Evolutionary conservation across 2,329 filamentous ascomycete species (phyloP).

Genomic region (Pyricularia grisea): DNA sequence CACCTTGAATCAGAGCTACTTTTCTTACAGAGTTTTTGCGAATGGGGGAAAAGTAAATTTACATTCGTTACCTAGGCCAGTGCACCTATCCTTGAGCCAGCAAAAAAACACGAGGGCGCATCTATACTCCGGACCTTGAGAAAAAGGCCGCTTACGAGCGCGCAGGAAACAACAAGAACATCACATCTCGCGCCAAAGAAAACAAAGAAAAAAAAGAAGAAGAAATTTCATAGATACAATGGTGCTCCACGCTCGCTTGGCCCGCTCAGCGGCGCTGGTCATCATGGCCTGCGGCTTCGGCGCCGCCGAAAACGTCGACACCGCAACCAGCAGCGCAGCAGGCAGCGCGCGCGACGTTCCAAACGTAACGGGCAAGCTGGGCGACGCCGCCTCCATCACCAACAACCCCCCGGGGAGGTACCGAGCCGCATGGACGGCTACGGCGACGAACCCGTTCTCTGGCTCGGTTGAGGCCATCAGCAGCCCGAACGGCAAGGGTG

Average conservation of each 20-base stretch:
- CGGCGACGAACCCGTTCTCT: background rate
- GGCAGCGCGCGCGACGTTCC: background rate
- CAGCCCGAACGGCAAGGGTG: constrained; percentile 17
- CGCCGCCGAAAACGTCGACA: background rate
- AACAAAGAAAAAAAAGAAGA: too few relatives aligned
- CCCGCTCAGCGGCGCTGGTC: background rate
- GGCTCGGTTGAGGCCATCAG: constrained; percentile 9
- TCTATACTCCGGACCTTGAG: too few relatives aligned
- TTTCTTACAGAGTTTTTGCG: too few relatives aligned
- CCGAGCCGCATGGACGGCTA: background rate
- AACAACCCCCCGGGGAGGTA: background rate
- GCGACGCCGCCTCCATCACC: background rate
- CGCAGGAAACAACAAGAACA: too few relatives aligned
- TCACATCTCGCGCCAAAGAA: too few relatives aligned
- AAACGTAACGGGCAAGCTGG: constrained; percentile 1
- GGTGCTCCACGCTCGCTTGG: background rate
- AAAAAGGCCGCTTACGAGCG: too few relatives aligned
- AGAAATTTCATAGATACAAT: background rate
- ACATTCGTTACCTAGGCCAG: too few relatives aligned
- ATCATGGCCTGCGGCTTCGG: background rate
- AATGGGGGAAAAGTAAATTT: too few relatives aligned
- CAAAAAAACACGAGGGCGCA: too few relatives aligned
- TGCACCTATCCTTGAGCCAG: too few relatives aligned
- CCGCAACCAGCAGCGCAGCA: background rate
- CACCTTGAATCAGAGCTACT: too few relatives aligned